Percentiles rank a stretch among this genome's conserved stretches.
phyloP scores from a whole-genome alignment of 2,329 filamentous ascomycete species.

The Phaeosphaeriaceae sp. region DNA sequence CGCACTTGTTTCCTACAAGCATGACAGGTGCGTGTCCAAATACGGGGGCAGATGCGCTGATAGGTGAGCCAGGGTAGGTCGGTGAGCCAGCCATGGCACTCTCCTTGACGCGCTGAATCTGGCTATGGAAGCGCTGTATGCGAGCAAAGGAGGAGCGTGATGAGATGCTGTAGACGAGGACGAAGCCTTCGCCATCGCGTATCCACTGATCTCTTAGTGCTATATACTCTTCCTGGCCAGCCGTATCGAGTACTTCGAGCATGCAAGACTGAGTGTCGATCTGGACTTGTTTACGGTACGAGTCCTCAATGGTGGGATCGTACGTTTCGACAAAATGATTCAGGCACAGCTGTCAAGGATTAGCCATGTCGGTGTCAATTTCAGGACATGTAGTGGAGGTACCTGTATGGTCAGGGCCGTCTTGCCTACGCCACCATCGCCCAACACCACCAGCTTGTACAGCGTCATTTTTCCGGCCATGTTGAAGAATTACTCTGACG shows the following conservation, averaged over 20 bases:
- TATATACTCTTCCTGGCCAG: constrained; percentile 98
- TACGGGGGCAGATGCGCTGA: constrained; percentile 56
- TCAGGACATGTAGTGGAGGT: constrained; percentile 64
- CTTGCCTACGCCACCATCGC: constrained; percentile 93
- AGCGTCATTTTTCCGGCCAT: constrained; percentile 95
- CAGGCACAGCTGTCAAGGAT: constrained; percentile 75
- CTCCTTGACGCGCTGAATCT: constrained; percentile 97
- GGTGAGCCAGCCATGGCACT: constrained; percentile 75
- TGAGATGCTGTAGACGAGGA: constrained; percentile 97
- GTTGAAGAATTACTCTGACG: constrained; percentile 37
- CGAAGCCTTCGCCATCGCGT: constrained; percentile 94
- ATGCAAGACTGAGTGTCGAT: constrained; percentile 96
- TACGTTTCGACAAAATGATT: constrained; percentile 98
- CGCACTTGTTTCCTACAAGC: constrained; percentile 98
- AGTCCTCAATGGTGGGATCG: constrained; percentile 72
- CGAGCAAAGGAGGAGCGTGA: constrained; percentile 93
- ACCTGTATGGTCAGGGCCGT: constrained; percentile 89
- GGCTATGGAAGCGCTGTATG: constrained; percentile 94
- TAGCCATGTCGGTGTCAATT: constrained; percentile 11
- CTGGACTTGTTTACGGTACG: constrained; percentile 73
- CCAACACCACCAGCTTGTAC: constrained; percentile 94
- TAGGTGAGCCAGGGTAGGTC: constrained; percentile 76
- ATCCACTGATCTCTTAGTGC: constrained; percentile 98
- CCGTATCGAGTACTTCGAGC: constrained; percentile 96
- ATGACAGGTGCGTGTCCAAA: constrained; percentile 86